phyloP scores from a whole-genome alignment of 1,284 basidiomycete genomes.

The Porodaedalea pini region DNA sequence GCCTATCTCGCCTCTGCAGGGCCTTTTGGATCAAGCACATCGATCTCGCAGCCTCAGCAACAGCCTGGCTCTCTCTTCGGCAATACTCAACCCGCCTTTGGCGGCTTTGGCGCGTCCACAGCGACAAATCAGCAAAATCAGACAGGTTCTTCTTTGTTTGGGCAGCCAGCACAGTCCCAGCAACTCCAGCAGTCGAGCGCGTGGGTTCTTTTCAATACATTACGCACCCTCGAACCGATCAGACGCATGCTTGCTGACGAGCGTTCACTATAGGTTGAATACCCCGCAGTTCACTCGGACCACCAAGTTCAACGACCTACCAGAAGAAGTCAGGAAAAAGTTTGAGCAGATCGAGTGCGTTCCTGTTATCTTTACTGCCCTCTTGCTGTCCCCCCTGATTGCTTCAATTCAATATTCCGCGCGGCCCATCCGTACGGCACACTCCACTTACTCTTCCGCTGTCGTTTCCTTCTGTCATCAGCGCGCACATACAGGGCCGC shows the following conservation, averaged over 20 bases:
- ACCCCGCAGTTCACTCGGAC: conserved; percentile 61
- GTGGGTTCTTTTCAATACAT: conserved; percentile 14
- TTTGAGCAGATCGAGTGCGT: conserved; percentile 71
- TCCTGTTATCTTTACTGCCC: conserved; percentile 2
- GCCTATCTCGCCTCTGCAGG: not conserved
- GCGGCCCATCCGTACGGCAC: not conserved
- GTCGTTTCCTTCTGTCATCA: conserved; percentile 29
- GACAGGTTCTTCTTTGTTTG: conserved; percentile 13
- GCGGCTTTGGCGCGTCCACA: conserved; percentile 18
- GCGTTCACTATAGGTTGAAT: conserved; percentile 18
- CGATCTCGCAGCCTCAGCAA: conserved; percentile 1
- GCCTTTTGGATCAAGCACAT: conserved; percentile 18
- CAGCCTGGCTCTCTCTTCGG: conserved; percentile 8
- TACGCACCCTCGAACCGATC: not conserved
- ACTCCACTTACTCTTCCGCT: not conserved
- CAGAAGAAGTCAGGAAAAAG: conserved; percentile 60
- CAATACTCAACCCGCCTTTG: conserved; percentile 14
- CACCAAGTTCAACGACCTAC: conserved; percentile 81
- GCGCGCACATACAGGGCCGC: conserved; percentile 70
- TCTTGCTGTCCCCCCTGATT: conserved; percentile 1
- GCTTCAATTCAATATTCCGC: conserved; percentile 15
- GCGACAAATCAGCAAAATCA: not conserved
- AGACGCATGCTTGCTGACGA: not conserved
- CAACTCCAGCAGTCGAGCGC: conserved; percentile 16
- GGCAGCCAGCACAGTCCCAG: conserved; percentile 15